phyloP scores from a whole-genome alignment of 176 grass and related monocot genomes.

The Phyllostachys edulis region DNA sequence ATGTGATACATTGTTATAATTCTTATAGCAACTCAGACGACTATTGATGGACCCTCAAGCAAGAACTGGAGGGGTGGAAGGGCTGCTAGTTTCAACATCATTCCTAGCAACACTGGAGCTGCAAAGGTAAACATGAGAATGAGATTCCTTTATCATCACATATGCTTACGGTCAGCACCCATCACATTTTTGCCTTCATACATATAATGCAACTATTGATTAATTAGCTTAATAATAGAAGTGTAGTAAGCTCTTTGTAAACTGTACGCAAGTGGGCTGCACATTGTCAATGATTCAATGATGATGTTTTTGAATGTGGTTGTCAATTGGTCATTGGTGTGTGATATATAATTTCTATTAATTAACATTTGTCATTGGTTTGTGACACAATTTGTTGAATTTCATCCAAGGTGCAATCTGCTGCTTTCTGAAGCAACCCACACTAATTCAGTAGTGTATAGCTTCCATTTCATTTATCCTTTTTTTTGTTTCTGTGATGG shows the following conservation, averaged over 20 bases:
- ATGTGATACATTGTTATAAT: background rate
- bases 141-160: background rate
- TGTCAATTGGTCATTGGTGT: background rate
- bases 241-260: background rate
- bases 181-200: background rate
- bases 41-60: slow-evolving; percentile 59
- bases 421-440: background rate
- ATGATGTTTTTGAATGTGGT: background rate
- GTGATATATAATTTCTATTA: background rate
- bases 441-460: background rate
- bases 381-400: background rate
- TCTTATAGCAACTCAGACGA: slow-evolving; percentile 37
- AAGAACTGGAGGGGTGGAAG: slow-evolving; percentile 80
- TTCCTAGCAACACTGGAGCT: slow-evolving; percentile 74
- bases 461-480: background rate
- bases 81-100: slow-evolving; percentile 72
- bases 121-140: slow-evolving; percentile 45
- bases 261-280: background rate
- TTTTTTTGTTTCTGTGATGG: background rate
- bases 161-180: background rate
- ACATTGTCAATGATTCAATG: too few species aligned
- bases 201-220: background rate
- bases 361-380: background rate
- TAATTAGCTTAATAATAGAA: background rate
- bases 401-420: background rate